Conservation (phyloP, 169 alveolate species). For the Plasmodium reichenowi region DNA sequence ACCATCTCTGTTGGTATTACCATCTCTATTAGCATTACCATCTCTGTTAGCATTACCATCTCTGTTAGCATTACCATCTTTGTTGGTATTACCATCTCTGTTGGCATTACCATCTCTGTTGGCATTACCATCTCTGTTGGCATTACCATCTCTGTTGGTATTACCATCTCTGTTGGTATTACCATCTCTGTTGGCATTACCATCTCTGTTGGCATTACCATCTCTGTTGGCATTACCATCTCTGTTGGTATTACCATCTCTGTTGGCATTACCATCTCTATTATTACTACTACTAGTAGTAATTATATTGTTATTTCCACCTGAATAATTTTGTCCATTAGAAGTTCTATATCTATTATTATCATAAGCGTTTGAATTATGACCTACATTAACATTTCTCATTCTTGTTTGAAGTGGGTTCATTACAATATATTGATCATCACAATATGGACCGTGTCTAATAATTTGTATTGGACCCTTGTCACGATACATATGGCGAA, state of each 20-base stretch:
- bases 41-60: background rate
- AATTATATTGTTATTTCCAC: no score
- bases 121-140: background rate
- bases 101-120: background rate
- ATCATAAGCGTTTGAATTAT: no score
- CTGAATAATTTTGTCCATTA: no score
- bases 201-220: background rate
- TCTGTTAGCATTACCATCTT: background rate
- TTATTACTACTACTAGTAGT: slow-evolving; percentile 20
- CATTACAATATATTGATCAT: no score
- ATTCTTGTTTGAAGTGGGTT: no score
- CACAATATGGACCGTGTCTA: no score
- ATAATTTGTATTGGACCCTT: no score
- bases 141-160: slow-evolving; percentile 1
- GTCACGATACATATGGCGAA: no score
- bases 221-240: background rate
- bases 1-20: background rate
- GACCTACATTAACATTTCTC: no score
- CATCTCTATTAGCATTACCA: slow-evolving; percentile 3
- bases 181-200: slow-evolving; percentile 1
- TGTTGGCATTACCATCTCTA: background rate
- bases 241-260: background rate
- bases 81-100: background rate
- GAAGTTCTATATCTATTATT: no score
- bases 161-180: background rate